Base-by-base conservation (phyloP, 768 basidiomycete genomes). In the Trametes cubensis region DNA sequence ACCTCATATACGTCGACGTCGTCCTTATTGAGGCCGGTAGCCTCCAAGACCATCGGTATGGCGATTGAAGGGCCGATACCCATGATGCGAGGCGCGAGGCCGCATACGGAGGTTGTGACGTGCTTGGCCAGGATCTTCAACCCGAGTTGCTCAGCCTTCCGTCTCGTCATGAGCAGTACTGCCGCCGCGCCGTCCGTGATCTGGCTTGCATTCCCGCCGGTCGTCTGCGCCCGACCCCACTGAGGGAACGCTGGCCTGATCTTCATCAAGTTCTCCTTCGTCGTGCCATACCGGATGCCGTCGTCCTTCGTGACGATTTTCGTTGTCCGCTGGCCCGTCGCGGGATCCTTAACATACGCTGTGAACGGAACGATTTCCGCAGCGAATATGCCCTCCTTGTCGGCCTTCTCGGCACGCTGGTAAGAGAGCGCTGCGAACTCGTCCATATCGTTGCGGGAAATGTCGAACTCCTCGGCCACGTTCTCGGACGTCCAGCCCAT, bases 401-500 rank as follows among this genome's bases (percentile, higher is more conserved):
- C 81, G 0, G 92, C 92, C 21, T 75, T 77, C 74, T 92, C 90
- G 23, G 92, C 92, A 18, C 86, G 86, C 66, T 88, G 87, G 73
- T 88, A 92, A 0, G 92, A 94, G 48, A 75, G 69, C 2, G 91
- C 88, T 2, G 92, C 87, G 69, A 85, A 87, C 39, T 77, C 79
- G 70, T 94, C 92, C 80, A 92, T 90, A 59, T 87, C 83, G 53
- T 89, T 84, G 39, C 92, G 81, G 50, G 87, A 81, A 60, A 94
- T 77, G 60, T 83, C 74, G 73, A 85, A 93, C 45, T 93, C 89
- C 34, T 76, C 74, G 0, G 92, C 92, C 34, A 94, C 89, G 64
- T 92, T 94, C 74, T 94, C 92, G 66, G 87, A 88, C 6, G 92
- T 92, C 92, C 92, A 93, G 7, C 92, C 92, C 92, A 94, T 94